These are phyloP conservation scores for Coemansia sp. DNA, from an alignment of 192 early-diverging fungal species.

Conservation along the genomic window DNA sequence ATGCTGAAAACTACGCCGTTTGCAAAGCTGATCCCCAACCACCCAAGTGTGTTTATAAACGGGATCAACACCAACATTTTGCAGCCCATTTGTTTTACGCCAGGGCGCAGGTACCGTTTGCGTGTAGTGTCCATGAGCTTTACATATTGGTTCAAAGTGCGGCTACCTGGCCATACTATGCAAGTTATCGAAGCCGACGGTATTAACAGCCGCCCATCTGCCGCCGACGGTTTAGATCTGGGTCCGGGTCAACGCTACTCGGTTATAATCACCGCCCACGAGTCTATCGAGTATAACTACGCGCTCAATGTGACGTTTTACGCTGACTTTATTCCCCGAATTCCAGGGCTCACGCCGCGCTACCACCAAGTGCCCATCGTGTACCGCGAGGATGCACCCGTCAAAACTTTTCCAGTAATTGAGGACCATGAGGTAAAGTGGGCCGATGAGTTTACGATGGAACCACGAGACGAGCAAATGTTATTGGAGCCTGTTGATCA, in stretches of 20 bases:
- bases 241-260: slow-evolving; percentile 77
- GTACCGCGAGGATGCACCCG: slow-evolving; percentile 1
- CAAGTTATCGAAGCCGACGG: slow-evolving; percentile 81
- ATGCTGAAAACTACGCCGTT: slow-evolving; percentile 37
- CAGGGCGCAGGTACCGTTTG: slow-evolving; percentile 74
- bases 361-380: slow-evolving; percentile 13
- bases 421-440: neutral
- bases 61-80: slow-evolving; percentile 38
- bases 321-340: slow-evolving; percentile 58
- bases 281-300: slow-evolving; percentile 59
- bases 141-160: slow-evolving; percentile 65
- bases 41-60: slow-evolving; percentile 34
- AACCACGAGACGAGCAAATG: neutral
- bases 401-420: neutral
- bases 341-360: slow-evolving; percentile 51
- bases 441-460: neutral
- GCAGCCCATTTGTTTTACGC: slow-evolving; percentile 54
- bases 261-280: slow-evolving; percentile 72
- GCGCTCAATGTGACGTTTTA: slow-evolving; percentile 68
- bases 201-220: slow-evolving; percentile 54
- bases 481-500: neutral
- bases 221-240: slow-evolving; percentile 57
- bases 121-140: slow-evolving; percentile 72
- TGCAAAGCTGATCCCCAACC: neutral
- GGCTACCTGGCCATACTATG: slow-evolving; percentile 76